Evolutionary conservation across 805 yeast species (phyloP).

Genomic region (Scheffersomyces stipitis): DNA sequence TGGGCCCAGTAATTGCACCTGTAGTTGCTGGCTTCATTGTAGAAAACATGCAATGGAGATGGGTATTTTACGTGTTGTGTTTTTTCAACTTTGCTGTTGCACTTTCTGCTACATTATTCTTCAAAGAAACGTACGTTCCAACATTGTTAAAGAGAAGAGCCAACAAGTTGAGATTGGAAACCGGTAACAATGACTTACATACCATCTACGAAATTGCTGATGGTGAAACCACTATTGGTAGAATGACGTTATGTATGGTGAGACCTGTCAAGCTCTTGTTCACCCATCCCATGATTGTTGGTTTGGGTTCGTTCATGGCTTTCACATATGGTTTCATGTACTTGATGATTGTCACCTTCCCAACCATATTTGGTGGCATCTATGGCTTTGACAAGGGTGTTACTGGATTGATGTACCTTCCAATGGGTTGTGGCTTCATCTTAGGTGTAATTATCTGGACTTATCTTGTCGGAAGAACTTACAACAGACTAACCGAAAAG

Average conservation of each 20-base stretch:
- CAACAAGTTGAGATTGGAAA: conserved; percentile 43
- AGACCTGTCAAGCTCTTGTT: conserved; percentile 55
- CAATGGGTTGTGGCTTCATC: conserved; percentile 55
- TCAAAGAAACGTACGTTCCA: conserved; percentile 62
- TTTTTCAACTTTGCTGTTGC: conserved; percentile 56
- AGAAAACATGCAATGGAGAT: conserved; percentile 55
- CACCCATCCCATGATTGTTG: conserved; percentile 63
- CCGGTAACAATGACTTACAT: conserved; percentile 57
- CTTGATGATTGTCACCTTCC: conserved; percentile 60
- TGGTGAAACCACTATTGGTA: conserved; percentile 40
- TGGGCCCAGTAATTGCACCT: conserved; percentile 71
- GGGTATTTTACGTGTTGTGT: conserved; percentile 63
- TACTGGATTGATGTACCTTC: conserved; percentile 58
- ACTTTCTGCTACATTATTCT: conserved; percentile 46
- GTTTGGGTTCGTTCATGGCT: conserved; percentile 64
- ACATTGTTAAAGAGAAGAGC: conserved; percentile 50
- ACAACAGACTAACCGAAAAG: conserved; percentile 31
- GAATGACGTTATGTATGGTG: conserved; percentile 46
- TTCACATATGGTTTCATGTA: conserved; percentile 67
- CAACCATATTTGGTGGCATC: conserved; percentile 45
- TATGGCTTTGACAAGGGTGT: conserved; percentile 51
- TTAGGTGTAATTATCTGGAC: conserved; percentile 54
- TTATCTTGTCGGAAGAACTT: conserved; percentile 39
- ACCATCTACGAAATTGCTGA: conserved; percentile 62
- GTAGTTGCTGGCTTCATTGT: conserved; percentile 58